phyloP scores from a whole-genome alignment of 2,329 filamentous ascomycete genomes.

The Beauveria australis region DNA sequence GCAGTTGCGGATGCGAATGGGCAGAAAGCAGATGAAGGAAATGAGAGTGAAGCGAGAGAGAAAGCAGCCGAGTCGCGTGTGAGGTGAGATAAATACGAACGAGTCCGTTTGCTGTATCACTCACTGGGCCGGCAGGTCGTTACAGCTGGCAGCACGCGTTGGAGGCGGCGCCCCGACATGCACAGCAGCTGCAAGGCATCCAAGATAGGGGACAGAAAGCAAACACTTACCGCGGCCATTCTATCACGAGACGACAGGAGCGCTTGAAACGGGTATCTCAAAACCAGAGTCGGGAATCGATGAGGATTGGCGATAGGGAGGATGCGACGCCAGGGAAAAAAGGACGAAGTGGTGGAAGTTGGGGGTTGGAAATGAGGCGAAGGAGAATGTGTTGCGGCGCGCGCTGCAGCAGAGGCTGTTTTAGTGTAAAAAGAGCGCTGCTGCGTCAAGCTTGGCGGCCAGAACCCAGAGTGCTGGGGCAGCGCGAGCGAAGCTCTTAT shows the following conservation, averaged over 20 bases:
- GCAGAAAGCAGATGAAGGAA: not conserved
- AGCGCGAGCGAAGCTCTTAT: not conserved
- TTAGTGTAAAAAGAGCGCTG: not conserved
- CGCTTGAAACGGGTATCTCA: slow-evolving; percentile 11
- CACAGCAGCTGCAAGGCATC: slow-evolving; percentile 6
- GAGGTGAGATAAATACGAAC: not conserved
- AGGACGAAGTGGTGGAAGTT: not conserved
- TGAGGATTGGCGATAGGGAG: slow-evolving; percentile 8
- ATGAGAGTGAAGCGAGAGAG: not conserved
- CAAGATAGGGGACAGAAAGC: slow-evolving; percentile 12
- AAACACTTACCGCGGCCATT: slow-evolving; percentile 35
- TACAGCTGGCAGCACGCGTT: slow-evolving; percentile 10
- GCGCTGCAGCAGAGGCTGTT: slow-evolving; percentile 1
- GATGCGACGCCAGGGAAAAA: slow-evolving; percentile 9
- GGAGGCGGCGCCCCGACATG: slow-evolving; percentile 1
- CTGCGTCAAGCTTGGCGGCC: not conserved
- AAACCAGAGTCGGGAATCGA: slow-evolving; percentile 5
- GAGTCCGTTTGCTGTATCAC: slow-evolving; percentile 10
- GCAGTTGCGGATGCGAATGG: not conserved
- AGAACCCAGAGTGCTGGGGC: too few relatives aligned
- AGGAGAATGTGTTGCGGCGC: slow-evolving; percentile 6
- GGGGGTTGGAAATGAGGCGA: slow-evolving; percentile 11
- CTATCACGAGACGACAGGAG: slow-evolving; percentile 25
- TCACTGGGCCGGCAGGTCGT: slow-evolving; percentile 4
- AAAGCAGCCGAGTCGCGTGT: not conserved